Conservation (phyloP, 768 basidiomycete genomes). For the Polyporus arcularius region DNA sequence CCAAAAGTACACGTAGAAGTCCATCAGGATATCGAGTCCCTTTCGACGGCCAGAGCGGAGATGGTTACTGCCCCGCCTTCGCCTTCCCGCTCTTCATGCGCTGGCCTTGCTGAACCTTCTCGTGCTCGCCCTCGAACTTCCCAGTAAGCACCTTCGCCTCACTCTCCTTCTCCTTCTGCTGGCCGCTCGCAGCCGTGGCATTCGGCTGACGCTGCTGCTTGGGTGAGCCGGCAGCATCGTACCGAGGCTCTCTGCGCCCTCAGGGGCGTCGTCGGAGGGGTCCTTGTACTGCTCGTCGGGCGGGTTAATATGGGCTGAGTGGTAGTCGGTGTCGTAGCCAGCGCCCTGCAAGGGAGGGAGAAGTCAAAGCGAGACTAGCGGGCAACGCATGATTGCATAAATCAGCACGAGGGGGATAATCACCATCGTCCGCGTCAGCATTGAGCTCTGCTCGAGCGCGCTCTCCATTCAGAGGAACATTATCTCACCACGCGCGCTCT, state of each 20-base stretch:
- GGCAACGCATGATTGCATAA: not conserved
- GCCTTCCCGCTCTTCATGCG: slow-evolving; percentile 26
- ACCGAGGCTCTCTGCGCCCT: slow-evolving; percentile 1
- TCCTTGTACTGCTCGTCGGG: not conserved
- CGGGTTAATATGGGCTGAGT: slow-evolving; percentile 28
- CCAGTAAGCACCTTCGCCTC: slow-evolving; percentile 32
- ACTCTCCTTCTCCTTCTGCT: slow-evolving; percentile 29
- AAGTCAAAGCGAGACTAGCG: not conserved
- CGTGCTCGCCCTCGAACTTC: slow-evolving; percentile 30
- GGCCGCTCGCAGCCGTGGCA: slow-evolving; percentile 1
- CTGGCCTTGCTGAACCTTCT: slow-evolving; percentile 31
- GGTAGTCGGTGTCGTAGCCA: slow-evolving; percentile 30
- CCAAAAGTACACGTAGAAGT: too few relatives aligned
- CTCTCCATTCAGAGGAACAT: slow-evolving; percentile 9
- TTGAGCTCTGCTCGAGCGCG: slow-evolving; percentile 4
- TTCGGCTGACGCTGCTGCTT: slow-evolving; percentile 6
- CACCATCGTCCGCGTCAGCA: not conserved
- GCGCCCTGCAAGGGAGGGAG: slow-evolving; percentile 16
- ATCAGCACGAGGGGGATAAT: not conserved
- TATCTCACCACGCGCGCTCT: slow-evolving; percentile 19
- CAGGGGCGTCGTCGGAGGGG: not conserved
- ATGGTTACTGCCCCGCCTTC: too few relatives aligned
- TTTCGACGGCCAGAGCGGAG: too few relatives aligned
- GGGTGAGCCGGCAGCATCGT: slow-evolving; percentile 8
- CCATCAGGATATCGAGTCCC: too few relatives aligned